phyloP scores from a whole-genome alignment of 768 basidiomycete genomes.

The Crepidotus variabilis region DNA sequence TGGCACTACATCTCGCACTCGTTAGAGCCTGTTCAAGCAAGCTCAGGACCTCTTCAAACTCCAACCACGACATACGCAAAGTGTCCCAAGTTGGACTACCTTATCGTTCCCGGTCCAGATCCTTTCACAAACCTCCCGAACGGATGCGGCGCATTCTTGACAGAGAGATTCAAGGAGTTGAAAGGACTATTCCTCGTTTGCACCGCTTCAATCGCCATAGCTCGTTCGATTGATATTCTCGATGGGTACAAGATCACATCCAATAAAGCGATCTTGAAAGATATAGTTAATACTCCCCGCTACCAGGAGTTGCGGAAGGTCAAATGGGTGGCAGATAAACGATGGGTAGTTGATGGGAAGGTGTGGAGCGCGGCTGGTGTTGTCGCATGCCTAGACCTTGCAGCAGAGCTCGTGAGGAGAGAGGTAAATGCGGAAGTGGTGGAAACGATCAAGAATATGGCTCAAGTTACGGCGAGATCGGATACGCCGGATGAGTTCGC shows the following conservation, averaged over 20 bases:
- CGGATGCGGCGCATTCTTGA: constrained; percentile 15
- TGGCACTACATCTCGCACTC: constrained; percentile 21
- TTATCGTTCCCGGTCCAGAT: constrained; percentile 21
- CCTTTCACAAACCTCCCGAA: constrained; percentile 8
- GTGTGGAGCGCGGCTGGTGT: constrained; percentile 24
- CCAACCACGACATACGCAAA: constrained; percentile 18
- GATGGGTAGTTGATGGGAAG: constrained; percentile 23
- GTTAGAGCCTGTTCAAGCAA: constrained; percentile 12
- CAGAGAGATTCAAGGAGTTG: constrained; percentile 11
- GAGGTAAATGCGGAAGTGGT: constrained; percentile 19
- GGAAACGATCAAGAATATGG: constrained; percentile 7
- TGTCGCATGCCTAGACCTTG: constrained; percentile 23
- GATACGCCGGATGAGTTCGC: constrained; percentile 21
- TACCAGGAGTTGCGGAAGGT: constrained; percentile 14
- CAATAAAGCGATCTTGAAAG: constrained; percentile 16
- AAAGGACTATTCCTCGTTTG: constrained; percentile 19
- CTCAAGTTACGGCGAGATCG: constrained; percentile 18
- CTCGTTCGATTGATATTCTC: constrained; percentile 17
- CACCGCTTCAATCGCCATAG: constrained; percentile 17
- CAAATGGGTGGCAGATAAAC: constrained; percentile 21
- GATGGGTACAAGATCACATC: constrained; percentile 18
- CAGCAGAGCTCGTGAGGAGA: constrained; percentile 19
- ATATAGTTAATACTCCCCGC: not conserved
- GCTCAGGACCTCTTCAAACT: constrained; percentile 15
- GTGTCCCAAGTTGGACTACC: constrained; percentile 21